Base-by-base conservation (phyloP, 1,284 basidiomycete genomes). In the Marasmius sp. region DNA sequence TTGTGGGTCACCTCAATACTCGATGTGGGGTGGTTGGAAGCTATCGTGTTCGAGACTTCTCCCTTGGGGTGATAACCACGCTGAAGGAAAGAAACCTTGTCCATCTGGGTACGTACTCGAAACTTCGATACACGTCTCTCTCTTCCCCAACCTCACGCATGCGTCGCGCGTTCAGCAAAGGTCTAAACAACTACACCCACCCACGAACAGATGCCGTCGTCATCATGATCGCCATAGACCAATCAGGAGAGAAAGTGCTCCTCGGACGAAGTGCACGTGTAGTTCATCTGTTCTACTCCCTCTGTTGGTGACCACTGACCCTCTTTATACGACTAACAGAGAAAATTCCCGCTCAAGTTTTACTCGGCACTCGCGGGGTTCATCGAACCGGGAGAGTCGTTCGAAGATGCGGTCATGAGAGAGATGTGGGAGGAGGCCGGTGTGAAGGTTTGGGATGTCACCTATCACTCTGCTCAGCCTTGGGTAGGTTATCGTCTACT, bases 391-490 rank as follows among this genome's bases (percentile, higher is more conserved):
- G 95, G 92, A n/a, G 95, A 97, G 75, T 88, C 91, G 0, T 92
- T 98, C 66, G 97, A 99, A 75, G 96, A 98, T 68, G 92, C 95
- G 0, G 95, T 98, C 16, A 84, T 87, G 64, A 84, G 97, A 37
- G 97, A 98, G 75, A 91, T 97, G 68, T 91, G 94, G 85, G 97
- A 98, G 74, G 97, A 98, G 75, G 92, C 94, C 0, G 97, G 97
- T 6, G 85, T 98, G 20, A 85, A 83, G 49, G 93, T 96, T 8
- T 91, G 89, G 77, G 84, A 93, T 64, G 87, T 97, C 10, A 81
- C 83, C 65, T 98, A 98, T 77, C 95, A 94, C 75, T 93, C 92
- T 54, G 85, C 82, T 45, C 92, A 93, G 70, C 92, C 92, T 53
- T 94, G 92, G 92, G 89, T 91, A 68, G 63, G 81, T n/a, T 9